A percentile compares a stretch with the other conserved stretches of the same genome.
These are phyloP conservation scores for Ogataea glucozyma DNA, from an alignment of 805 yeast species.

Conservation along the genomic window DNA sequence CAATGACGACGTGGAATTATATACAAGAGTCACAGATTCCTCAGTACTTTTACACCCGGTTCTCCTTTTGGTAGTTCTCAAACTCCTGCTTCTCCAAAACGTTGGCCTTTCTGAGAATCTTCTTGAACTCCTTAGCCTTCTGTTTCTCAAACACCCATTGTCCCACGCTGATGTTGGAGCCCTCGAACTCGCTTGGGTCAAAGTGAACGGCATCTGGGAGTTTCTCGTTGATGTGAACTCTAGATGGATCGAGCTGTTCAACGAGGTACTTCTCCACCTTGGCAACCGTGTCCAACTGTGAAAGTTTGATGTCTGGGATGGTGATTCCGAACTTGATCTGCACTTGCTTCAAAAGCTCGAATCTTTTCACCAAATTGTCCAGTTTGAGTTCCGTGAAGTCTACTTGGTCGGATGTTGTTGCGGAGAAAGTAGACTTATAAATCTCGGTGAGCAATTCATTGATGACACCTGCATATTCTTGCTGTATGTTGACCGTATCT, in stretches of 20 bases:
- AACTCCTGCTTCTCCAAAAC: conserved; percentile 27
- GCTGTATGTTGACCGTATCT: conserved; percentile 1
- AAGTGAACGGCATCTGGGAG: conserved; percentile 73
- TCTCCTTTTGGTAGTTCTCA: conserved; percentile 18
- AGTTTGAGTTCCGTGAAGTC: conserved; percentile 20
- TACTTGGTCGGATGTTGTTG: neutral
- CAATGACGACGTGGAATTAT: conserved; percentile 8
- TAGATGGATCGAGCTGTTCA: conserved; percentile 39
- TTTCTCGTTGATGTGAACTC: conserved; percentile 53
- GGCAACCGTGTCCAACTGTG: conserved; percentile 41
- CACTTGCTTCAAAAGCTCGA: conserved; percentile 48
- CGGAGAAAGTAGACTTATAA: conserved; percentile 14
- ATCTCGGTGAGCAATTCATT: conserved; percentile 19
- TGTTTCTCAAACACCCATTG: conserved; percentile 48
- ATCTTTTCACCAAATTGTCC: conserved; percentile 49
- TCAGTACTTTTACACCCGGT: conserved; percentile 3
- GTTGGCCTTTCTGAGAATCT: conserved; percentile 42
- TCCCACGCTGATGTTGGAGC: conserved; percentile 58
- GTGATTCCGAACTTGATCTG: conserved; percentile 50
- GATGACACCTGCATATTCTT: conserved; percentile 18
- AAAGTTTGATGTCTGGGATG: conserved; percentile 52
- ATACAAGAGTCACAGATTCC: conserved; percentile 16
- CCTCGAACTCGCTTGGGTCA: conserved; percentile 52
- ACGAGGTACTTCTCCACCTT: conserved; percentile 41
- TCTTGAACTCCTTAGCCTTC: conserved; percentile 46